Conservation (phyloP, 257 asterid species). For the Gentiana macrophylla region DNA sequence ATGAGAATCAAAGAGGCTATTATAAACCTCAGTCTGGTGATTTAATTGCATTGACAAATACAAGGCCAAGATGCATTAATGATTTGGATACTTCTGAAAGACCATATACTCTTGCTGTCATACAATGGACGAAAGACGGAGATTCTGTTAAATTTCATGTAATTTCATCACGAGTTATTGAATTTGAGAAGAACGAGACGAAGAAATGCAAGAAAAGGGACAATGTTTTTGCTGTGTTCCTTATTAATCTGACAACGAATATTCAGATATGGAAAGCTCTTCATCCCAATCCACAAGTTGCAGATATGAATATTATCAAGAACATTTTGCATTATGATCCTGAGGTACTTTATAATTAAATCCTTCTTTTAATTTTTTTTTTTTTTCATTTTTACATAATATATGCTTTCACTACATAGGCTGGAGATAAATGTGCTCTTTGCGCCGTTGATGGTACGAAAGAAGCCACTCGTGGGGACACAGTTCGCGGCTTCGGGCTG, state of each 20-base stretch:
- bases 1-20: neutral
- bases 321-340: neutral
- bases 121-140: slow-evolving; percentile 9
- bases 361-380: neutral
- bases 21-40: neutral
- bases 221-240: neutral
- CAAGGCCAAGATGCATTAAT: neutral
- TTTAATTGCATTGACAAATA: neutral
- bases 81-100: slow-evolving; percentile 23
- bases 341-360: neutral
- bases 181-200: neutral
- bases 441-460: slow-evolving; percentile 15
- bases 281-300: neutral
- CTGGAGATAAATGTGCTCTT: slow-evolving; percentile 25
- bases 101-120: slow-evolving; percentile 24
- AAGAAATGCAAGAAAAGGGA: no score
- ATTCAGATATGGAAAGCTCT: neutral
- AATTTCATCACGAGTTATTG: slow-evolving; percentile 19
- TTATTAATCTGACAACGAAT: neutral
- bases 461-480: slow-evolving; percentile 6
- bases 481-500: slow-evolving; percentile 18
- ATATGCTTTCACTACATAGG: slow-evolving; percentile 9
- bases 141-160: slow-evolving; percentile 7
- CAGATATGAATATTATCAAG: neutral
- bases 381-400: neutral